These are phyloP conservation scores for Globisporangium paroecandrum DNA, from an alignment of 352 stramenopile genomes.

Conservation along the genomic window DNA sequence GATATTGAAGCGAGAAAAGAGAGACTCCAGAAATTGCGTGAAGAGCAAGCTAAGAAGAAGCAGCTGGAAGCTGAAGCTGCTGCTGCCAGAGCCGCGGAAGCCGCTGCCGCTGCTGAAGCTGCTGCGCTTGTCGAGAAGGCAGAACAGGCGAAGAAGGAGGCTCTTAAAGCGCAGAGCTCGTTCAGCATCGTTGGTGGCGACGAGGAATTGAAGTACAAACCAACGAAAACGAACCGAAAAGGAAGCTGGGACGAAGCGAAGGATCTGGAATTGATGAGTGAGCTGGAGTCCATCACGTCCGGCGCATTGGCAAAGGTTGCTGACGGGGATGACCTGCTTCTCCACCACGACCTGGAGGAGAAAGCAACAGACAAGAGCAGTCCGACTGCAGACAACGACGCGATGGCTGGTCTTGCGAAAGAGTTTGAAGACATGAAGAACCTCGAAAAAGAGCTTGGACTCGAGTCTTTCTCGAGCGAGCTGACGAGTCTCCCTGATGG, in stretches of 20 bases:
- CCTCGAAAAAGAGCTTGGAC: slow-evolving; percentile 77
- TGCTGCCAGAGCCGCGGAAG: slow-evolving; percentile 32
- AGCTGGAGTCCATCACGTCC: slow-evolving; percentile 76
- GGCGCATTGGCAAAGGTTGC: slow-evolving; percentile 48
- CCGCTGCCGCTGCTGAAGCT: slow-evolving; percentile 35
- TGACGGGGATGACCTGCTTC: slow-evolving; percentile 23
- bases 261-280: slow-evolving; percentile 84
- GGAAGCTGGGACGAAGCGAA: slow-evolving; percentile 84
- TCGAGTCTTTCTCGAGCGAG: slow-evolving; percentile 56
- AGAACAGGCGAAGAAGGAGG: slow-evolving; percentile 31
- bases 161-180: slow-evolving; percentile 37
- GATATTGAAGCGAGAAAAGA: slow-evolving; percentile 83
- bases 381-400: slow-evolving; percentile 21
- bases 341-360: slow-evolving; percentile 36
- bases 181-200: slow-evolving; percentile 78
- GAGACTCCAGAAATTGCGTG: slow-evolving; percentile 62
- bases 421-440: slow-evolving; percentile 84
- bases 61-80: slow-evolving; percentile 48
- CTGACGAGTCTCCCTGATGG: slow-evolving; percentile 37
- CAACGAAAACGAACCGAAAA: slow-evolving; percentile 47
- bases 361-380: slow-evolving; percentile 27
- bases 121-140: slow-evolving; percentile 33
- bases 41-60: slow-evolving; percentile 70
- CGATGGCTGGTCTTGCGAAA: slow-evolving; percentile 45
- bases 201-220: slow-evolving; percentile 43